Percentiles rank a stretch among this genome's conserved stretches.
These are phyloP conservation scores for Fraxinus ornus DNA, from an alignment of 305 asterid genomes.

Conservation along the genomic window DNA sequence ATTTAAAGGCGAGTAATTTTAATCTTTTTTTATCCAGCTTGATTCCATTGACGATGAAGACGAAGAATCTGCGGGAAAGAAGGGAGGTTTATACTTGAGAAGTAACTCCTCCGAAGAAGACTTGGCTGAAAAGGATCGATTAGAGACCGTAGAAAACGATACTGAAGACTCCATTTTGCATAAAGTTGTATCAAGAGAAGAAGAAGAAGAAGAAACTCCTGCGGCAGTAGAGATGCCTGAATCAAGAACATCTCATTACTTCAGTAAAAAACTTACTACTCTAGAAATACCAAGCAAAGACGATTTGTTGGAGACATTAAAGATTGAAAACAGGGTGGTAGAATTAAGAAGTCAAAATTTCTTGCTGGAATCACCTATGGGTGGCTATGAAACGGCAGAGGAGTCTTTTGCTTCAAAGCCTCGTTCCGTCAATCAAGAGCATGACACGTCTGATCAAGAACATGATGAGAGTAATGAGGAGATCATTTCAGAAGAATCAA, in stretches of 20 bases:
- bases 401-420: slow-evolving; percentile 18
- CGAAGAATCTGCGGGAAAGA: slow-evolving; percentile 29
- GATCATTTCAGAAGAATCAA: slow-evolving; percentile 16
- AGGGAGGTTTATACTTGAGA: slow-evolving; percentile 32
- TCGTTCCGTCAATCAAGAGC: background rate
- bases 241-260: slow-evolving; percentile 22
- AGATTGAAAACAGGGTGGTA: slow-evolving; percentile 19
- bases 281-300: slow-evolving; percentile 43
- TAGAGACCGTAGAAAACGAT: slow-evolving; percentile 23
- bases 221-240: slow-evolving; percentile 12
- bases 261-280: slow-evolving; percentile 27
- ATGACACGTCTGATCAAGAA: slow-evolving; percentile 7
- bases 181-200: slow-evolving; percentile 11
- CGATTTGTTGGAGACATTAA: slow-evolving; percentile 32
- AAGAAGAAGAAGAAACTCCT: slow-evolving; percentile 4
- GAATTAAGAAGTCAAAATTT: slow-evolving; percentile 3
- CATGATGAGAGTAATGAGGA: slow-evolving; percentile 22
- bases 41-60: slow-evolving; percentile 45
- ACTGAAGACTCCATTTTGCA: slow-evolving; percentile 9
- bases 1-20: slow-evolving; percentile 1
- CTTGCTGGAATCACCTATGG: slow-evolving; percentile 29
- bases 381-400: slow-evolving; percentile 21
- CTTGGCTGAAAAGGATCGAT: slow-evolving; percentile 25
- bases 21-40: slow-evolving; percentile 36
- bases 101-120: slow-evolving; percentile 49